phyloP scores from a whole-genome alignment of 352 stramenopile species.

The Phytophthora constricta region DNA sequence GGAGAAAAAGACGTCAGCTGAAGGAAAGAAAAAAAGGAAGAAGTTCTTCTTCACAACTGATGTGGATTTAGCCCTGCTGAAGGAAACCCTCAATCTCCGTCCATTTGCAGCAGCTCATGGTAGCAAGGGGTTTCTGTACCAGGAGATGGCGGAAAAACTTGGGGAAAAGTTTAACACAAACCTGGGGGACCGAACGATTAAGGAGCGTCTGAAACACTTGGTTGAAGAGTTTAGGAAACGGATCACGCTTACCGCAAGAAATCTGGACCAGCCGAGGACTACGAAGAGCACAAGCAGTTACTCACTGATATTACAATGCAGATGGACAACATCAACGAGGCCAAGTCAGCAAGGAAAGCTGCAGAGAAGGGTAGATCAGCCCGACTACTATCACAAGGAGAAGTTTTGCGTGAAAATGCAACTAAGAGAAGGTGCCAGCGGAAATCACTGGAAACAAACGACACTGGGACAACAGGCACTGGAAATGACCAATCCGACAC shows the following conservation, averaged over 20 bases:
- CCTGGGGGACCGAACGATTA: not conserved
- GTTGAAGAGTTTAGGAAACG: not conserved
- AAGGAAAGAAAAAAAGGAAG: not conserved
- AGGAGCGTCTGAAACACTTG: not conserved
- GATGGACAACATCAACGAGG: not conserved
- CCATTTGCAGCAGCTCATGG: conserved; percentile 7
- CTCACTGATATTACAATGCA: conserved; percentile 1
- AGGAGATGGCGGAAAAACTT: not conserved
- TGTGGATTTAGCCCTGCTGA: conserved; percentile 6
- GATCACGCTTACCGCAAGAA: not conserved
- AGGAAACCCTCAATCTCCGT: conserved; percentile 1
- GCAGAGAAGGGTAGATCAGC: not conserved
- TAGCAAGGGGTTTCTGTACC: not conserved
- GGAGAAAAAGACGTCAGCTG: not conserved
- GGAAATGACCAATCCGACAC: not conserved
- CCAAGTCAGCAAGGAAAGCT: conserved; percentile 3
- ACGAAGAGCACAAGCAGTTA: conserved; percentile 11
- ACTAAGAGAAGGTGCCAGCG: conserved; percentile 1
- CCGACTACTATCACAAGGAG: not conserved
- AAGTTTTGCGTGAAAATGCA: conserved; percentile 5
- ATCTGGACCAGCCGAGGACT: conserved; percentile 10
- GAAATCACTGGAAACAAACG: not conserved
- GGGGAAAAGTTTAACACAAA: not conserved
- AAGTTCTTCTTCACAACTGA: conserved; percentile 2
- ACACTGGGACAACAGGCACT: not conserved